These are phyloP conservation scores for Erodium maritimum DNA, from an alignment of 345 rosid genomes.

Conservation along the genomic window DNA sequence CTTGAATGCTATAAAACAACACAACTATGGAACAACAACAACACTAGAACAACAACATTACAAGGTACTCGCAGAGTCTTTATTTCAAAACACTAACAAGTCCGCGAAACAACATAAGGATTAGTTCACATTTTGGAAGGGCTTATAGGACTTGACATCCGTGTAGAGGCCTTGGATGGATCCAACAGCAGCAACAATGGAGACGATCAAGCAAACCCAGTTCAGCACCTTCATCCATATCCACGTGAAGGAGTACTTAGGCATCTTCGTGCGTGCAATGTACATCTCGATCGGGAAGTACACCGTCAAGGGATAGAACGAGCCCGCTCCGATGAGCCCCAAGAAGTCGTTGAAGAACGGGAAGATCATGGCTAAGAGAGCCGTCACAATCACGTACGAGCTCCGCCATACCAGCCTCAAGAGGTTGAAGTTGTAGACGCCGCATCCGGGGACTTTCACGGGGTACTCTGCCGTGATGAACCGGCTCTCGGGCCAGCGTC, in stretches of 20 bases:
- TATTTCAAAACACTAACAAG: no score
- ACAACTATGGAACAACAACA: no score
- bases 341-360: slow-evolving; percentile 86
- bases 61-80: neutral
- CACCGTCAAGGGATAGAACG: slow-evolving; percentile 83
- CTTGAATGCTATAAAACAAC: no score
- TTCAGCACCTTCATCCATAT: slow-evolving; percentile 44
- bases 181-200: slow-evolving; percentile 56
- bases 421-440: slow-evolving; percentile 33
- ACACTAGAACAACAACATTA: no score
- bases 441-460: slow-evolving; percentile 25
- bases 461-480: slow-evolving; percentile 44
- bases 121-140: slow-evolving; percentile 28
- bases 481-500: slow-evolving; percentile 49
- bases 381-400: slow-evolving; percentile 42
- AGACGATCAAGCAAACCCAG: slow-evolving; percentile 46
- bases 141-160: slow-evolving; percentile 51
- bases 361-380: slow-evolving; percentile 62
- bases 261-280: slow-evolving; percentile 40
- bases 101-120: no score
- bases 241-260: slow-evolving; percentile 53
- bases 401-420: slow-evolving; percentile 77
- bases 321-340: slow-evolving; percentile 65
- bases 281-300: slow-evolving; percentile 82
- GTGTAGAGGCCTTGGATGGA: slow-evolving; percentile 54